These are phyloP conservation scores for Zopfia rhizophila DNA, from an alignment of 2,329 filamentous ascomycete genomes.

Conservation along the genomic window DNA sequence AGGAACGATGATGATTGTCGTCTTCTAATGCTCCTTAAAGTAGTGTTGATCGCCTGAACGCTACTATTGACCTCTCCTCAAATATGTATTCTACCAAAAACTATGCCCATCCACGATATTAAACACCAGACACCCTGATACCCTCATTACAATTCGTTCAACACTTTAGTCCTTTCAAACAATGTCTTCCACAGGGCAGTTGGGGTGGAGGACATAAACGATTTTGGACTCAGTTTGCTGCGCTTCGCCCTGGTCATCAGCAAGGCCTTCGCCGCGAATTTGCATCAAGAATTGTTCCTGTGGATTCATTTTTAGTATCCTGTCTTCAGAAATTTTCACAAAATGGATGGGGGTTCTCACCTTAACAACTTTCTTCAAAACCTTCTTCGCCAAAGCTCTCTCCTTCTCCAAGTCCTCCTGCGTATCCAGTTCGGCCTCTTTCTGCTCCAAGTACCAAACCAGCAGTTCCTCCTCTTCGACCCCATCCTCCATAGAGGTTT, in stretches of 20 bases:
- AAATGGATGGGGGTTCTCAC: slow-evolving; percentile 62
- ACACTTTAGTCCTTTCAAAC: slow-evolving; percentile 28
- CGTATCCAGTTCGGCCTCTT: slow-evolving; percentile 81
- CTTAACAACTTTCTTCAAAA: slow-evolving; percentile 96
- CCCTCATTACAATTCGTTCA: neutral
- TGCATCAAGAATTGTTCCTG: slow-evolving; percentile 70
- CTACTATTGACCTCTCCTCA: no score
- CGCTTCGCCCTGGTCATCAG: slow-evolving; percentile 75
- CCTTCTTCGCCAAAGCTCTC: slow-evolving; percentile 78
- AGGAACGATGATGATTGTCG: no score
- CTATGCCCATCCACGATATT: no score
- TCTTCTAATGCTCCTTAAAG: no score
- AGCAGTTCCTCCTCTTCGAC: slow-evolving; percentile 84
- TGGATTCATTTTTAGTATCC: slow-evolving; percentile 17
- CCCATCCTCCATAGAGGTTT: slow-evolving; percentile 79
- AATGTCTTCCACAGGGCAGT: slow-evolving; percentile 80
- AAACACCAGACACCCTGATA: no score
- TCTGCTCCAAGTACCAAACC: slow-evolving; percentile 91
- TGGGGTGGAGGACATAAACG: slow-evolving; percentile 92
- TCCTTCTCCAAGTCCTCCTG: slow-evolving; percentile 86
- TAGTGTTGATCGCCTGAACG: no score
- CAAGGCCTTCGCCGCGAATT: slow-evolving; percentile 84
- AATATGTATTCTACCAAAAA: no score
- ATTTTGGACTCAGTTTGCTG: slow-evolving; percentile 64
- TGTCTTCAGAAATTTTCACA: slow-evolving; percentile 5